Evolutionary conservation across 306 rosid genomes (phyloP), one percentile per base, ranked within the genome.

Genomic region (Vachellia collinsii): DNA sequence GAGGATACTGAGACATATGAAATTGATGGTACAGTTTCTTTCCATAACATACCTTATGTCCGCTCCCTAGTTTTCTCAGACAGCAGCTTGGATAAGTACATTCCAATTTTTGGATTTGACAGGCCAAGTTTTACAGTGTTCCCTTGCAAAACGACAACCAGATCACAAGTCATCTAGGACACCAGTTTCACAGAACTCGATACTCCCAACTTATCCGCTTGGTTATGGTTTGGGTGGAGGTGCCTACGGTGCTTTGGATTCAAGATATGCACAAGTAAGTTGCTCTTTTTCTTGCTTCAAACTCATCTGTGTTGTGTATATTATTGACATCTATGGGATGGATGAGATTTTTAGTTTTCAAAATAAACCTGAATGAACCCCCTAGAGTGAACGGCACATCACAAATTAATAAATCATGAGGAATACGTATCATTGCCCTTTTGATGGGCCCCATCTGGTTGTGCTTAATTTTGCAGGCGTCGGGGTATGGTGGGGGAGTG

Each of bases 41-140:
- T 39, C 66, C 59, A 41, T 77, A 29, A 36, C 23, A 67, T 71
- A 61, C 81, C 62, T 25, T 48, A 79, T 34, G 62, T 41, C 44
- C 50, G 14, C 47, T 42, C 34, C 50, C 61, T 43, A 23, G 13
- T 62, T 51, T 39, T 78, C 34, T 65, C 51, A 23, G 29, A 36
- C 70, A n/a, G 22, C 77, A 29, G 64, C 23, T 36, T 43, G 53
- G 50, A 36, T 43, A 75, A 56, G 58, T 59, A 39, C 64, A 39
- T 78, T 58, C 46, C 36, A 25, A 71, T 44, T 59, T 81, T 47
- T 69, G 53, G 83, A 72, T 63, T 48, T 79, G 34, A n/a, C 78
- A 92, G 97, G 97, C 20, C 93, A 92, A 83, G 83, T 65, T 74
- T 77, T 92, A 86, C 93, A 89, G 25, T 90, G 93, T 82, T 90